phyloP scores from a whole-genome alignment of 176 grass and related monocot genomes.

The Bolboschoenus planiculmis region DNA sequence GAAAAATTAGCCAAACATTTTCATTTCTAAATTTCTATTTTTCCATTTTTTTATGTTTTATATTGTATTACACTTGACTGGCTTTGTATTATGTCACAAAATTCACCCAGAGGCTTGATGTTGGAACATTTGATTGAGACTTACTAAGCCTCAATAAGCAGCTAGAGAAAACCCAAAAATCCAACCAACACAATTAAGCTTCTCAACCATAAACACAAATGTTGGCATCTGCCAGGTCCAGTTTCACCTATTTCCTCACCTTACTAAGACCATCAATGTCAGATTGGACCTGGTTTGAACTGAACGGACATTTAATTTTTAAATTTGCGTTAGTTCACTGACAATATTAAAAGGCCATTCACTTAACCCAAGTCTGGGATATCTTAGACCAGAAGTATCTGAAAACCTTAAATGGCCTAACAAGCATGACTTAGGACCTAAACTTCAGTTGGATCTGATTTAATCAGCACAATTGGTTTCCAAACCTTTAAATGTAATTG shows the following conservation, averaged over 20 bases:
- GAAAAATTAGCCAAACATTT: not conserved
- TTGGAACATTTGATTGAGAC: not conserved
- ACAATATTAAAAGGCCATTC: not conserved
- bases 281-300: not conserved
- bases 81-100: not conserved
- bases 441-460: not conserved
- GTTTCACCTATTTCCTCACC: not conserved
- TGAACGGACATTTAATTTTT: not conserved
- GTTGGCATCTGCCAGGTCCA: not conserved
- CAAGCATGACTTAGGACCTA: not conserved
- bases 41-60: not conserved
- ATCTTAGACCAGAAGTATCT: not conserved
- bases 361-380: not conserved
- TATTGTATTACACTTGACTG: not conserved
- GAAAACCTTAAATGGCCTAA: not conserved
- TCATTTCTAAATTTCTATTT: not conserved
- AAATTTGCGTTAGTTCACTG: not conserved
- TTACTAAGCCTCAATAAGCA: not conserved
- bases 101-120: not conserved
- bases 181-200: not conserved
- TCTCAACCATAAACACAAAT: not conserved
- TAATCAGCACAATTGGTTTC: not conserved
- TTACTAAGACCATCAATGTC: not conserved
- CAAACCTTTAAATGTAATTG: not conserved
- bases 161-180: not conserved